These are phyloP conservation scores for Dimocarpus longan DNA, from an alignment of 345 rosid species.

Conservation along the genomic window DNA sequence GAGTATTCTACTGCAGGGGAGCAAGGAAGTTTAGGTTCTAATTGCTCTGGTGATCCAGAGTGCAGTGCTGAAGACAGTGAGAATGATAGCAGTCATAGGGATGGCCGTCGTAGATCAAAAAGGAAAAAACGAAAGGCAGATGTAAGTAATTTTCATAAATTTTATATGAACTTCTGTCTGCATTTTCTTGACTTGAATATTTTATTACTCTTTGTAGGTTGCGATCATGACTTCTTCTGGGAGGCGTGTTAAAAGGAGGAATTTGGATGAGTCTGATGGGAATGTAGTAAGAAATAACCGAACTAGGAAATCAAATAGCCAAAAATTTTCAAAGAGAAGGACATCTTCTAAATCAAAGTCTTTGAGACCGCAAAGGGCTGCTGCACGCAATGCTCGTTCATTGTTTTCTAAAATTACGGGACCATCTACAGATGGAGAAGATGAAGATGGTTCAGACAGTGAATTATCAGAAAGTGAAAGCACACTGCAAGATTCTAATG, in stretches of 20 bases:
- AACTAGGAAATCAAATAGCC: constrained; percentile 53
- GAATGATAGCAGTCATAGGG: constrained; percentile 55
- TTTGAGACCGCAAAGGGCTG: constrained; percentile 90
- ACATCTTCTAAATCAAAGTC: constrained; percentile 69
- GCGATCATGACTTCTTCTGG: constrained; percentile 91
- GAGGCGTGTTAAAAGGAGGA: constrained; percentile 87
- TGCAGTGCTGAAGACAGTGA: constrained; percentile 67
- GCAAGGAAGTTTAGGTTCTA: constrained; percentile 61
- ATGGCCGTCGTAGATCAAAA: constrained; percentile 68
- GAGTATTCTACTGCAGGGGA: constrained; percentile 76
- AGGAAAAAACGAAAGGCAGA: constrained; percentile 70
- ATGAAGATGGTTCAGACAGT: constrained; percentile 67
- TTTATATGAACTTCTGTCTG: constrained; percentile 1
- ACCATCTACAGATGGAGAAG: constrained; percentile 73
- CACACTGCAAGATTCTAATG: constrained; percentile 51
- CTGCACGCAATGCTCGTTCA: constrained; percentile 89
- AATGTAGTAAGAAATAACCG: constrained; percentile 47
- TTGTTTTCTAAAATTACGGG: constrained; percentile 85
- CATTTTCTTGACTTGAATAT: constrained; percentile 17
- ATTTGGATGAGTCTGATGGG: constrained; percentile 70
- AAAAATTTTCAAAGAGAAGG: constrained; percentile 48
- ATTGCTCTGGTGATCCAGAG: constrained; percentile 62
- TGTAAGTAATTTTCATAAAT: constrained; percentile 41
- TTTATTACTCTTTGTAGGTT: constrained; percentile 44
- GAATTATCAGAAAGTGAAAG: constrained; percentile 77